phyloP scores from a whole-genome alignment of 148 eudicot species.

The Camellia japonica region DNA sequence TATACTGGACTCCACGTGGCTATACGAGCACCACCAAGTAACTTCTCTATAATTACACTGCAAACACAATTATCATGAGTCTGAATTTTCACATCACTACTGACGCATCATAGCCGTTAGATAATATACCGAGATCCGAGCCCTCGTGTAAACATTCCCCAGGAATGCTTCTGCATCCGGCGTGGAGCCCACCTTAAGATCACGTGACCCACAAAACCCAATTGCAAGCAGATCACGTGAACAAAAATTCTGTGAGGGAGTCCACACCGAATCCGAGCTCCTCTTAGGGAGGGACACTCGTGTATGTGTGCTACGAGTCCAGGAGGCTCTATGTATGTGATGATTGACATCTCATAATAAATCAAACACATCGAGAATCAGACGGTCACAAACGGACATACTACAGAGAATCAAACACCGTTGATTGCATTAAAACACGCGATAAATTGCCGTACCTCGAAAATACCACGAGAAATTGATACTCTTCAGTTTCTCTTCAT shows the following conservation, averaged over 20 bases:
- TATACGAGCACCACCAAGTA: too few relatives aligned
- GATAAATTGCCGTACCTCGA: constrained; percentile 2
- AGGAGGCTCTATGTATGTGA: too few relatives aligned
- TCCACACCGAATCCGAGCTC: not conserved
- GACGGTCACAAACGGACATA: not conserved
- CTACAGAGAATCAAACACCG: not conserved
- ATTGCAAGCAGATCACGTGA: not conserved
- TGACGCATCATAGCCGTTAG: not conserved
- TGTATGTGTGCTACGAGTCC: too few relatives aligned
- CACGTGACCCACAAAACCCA: not conserved
- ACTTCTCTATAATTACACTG: not conserved
- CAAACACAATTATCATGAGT: not conserved
- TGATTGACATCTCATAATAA: not conserved
- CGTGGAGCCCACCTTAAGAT: not conserved
- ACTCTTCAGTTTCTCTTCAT: not conserved
- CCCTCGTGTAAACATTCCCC: not conserved
- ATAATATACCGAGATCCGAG: not conserved
- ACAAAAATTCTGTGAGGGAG: not conserved
- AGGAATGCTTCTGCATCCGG: not conserved
- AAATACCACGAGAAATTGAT: not conserved
- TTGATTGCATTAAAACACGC: not conserved
- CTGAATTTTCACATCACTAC: not conserved
- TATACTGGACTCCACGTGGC: too few relatives aligned
- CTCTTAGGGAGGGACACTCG: not conserved
- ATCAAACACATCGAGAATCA: not conserved